phyloP scores from a whole-genome alignment of 192 early-diverging fungal species.

The Podila verticillata region DNA sequence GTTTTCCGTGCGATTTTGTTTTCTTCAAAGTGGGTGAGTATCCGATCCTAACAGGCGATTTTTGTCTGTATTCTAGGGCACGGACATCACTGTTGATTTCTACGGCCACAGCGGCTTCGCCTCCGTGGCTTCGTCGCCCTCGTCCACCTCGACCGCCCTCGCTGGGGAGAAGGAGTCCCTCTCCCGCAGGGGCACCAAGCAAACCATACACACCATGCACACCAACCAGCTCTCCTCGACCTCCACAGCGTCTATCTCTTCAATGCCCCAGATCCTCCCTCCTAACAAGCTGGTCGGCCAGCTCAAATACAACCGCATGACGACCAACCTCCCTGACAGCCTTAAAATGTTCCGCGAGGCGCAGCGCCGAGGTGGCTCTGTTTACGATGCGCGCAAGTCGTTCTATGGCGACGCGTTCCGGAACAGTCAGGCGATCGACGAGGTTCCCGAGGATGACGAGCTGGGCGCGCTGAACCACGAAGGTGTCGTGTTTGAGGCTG shows the following conservation, averaged over 20 bases:
- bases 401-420: background rate
- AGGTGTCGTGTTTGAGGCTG: background rate
- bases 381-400: background rate
- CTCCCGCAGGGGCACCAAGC: background rate
- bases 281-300: background rate
- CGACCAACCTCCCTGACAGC: slow-evolving; percentile 7
- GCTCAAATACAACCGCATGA: background rate
- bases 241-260: background rate
- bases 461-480: background rate
- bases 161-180: background rate
- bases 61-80: background rate
- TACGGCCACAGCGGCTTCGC: background rate
- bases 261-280: background rate
- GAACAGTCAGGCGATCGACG: background rate
- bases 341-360: background rate
- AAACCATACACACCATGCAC: background rate
- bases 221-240: background rate
- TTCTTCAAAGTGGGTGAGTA: too few species aligned
- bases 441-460: background rate
- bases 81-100: slow-evolving; percentile 5
- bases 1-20: background rate
- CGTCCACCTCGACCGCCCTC: background rate
- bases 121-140: background rate
- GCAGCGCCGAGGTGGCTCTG: background rate
- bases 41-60: too few species aligned